Percentiles rank a stretch among this genome's conserved stretches.
Evolutionary conservation across 2,329 filamentous ascomycete genomes (phyloP).

Genomic region (Colletotrichum scovillei): DNA sequence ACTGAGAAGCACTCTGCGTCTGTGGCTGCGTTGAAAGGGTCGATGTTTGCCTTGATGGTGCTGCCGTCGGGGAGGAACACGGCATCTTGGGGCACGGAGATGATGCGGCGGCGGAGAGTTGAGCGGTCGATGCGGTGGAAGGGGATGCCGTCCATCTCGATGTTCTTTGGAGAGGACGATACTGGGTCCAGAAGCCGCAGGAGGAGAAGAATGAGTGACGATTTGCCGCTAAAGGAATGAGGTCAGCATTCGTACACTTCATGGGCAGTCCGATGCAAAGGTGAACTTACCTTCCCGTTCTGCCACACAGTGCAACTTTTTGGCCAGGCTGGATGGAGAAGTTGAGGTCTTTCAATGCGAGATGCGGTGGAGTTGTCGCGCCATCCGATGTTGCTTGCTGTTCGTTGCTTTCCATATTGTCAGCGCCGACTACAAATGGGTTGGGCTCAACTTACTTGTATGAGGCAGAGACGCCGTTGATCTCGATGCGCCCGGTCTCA

Average conservation of each 20-base stretch:
- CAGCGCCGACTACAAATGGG: background rate
- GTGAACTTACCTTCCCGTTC: slow-evolving; percentile 39
- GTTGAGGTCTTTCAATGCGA: slow-evolving; percentile 31
- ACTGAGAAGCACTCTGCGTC: slow-evolving; percentile 42
- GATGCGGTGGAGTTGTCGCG: background rate
- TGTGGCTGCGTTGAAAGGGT: slow-evolving; percentile 44
- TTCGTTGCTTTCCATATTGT: background rate
- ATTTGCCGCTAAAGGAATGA: slow-evolving; percentile 44
- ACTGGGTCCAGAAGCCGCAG: slow-evolving; percentile 48
- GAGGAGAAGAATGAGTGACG: slow-evolving; percentile 46
- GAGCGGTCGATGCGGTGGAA: slow-evolving; percentile 49
- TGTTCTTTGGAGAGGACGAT: slow-evolving; percentile 33
- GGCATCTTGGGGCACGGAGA: slow-evolving; percentile 59
- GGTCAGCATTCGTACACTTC: background rate
- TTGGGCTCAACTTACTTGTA: slow-evolving; percentile 15
- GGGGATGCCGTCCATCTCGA: slow-evolving; percentile 51
- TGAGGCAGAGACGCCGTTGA: slow-evolving; percentile 37
- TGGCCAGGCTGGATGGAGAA: slow-evolving; percentile 31
- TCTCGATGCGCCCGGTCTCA: slow-evolving; percentile 29
- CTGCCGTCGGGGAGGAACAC: slow-evolving; percentile 55
- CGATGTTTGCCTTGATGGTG: slow-evolving; percentile 51
- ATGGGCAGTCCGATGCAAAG: rapidly evolving
- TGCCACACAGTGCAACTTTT: slow-evolving; percentile 41
- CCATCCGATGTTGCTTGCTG: background rate
- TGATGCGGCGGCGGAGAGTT: slow-evolving; percentile 53